Evolutionary conservation across 352 stramenopile species (phyloP), one percentile per base, ranked within the genome.

Genomic region (Pythium grandisporangium): DNA sequence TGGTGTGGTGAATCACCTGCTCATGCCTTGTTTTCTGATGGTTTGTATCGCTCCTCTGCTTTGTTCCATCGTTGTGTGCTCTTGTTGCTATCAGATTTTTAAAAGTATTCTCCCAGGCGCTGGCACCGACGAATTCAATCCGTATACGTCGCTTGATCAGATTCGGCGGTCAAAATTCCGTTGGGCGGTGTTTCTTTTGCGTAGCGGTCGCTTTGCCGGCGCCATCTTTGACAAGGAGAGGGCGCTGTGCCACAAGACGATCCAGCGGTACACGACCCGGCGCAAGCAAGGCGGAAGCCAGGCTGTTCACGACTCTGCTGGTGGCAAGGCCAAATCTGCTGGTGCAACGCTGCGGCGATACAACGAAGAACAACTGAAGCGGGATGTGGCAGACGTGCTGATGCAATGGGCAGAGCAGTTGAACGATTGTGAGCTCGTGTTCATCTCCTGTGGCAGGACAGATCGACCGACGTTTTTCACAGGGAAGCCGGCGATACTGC

Each of bases 201-300:
- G 84, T 47, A 95, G 80, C 35, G 93, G 93, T 12, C 68, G 90
- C 37, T 97, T 98, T 63, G 91, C 87, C 4, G 85, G 77, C 5
- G 90, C 78, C 14, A 67, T 97, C 6, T 97, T 95, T 58, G 63
- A 90, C 27, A 70, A 77, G 52, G 82, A 90, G 27, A 89, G 84
- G 53, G 93, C 88, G 27, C 22, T 97, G 14, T 77, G 75, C 30
- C 93, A 98, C 59, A 95, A 93, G 58, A 92, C 89, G 30, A 96
- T 91, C 35, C 76, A 93, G 45, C 67, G 87, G 14, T 98, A 98
- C 65, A 98, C 93, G 6, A 84, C 92, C 5, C 77, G 93, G 26
- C 80, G 91, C 41, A 96, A 96, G 42, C 93, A 98, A 55, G 93
- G 93, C 19, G 93, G 93, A 5, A 84, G 75, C 11, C 93, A 98